A percentile compares a stretch with the other conserved stretches of the same genome.
Evolutionary conservation across 1,284 basidiomycete species (phyloP).

Genomic region (Neolentinus lepideus): DNA sequence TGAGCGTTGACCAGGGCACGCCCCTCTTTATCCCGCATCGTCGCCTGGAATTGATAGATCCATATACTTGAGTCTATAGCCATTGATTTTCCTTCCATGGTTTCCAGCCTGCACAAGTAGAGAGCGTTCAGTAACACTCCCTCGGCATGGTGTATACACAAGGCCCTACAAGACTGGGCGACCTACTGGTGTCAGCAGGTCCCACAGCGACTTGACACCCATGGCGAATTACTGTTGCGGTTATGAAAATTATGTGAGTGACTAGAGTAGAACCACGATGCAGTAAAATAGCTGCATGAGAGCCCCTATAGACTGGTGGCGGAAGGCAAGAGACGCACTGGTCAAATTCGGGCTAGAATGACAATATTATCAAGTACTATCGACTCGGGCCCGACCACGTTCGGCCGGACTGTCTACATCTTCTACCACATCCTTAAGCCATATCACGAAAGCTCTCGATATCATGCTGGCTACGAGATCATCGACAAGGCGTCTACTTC

Average conservation of each 20-base stretch:
- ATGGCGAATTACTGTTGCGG: conserved; percentile 30
- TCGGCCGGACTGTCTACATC: no score
- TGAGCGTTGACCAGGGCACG: conserved; percentile 89
- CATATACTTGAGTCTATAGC: conserved; percentile 99
- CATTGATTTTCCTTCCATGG: conserved; percentile 83
- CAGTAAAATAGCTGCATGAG: neutral
- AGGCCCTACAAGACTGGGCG: conserved; percentile 74
- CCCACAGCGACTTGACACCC: conserved; percentile 97
- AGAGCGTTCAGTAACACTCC: conserved; percentile 9
- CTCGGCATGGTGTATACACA: conserved; percentile 4
- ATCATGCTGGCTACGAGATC: no score
- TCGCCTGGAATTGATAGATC: conserved; percentile 98
- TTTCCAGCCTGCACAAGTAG: conserved; percentile 63
- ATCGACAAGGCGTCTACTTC: no score
- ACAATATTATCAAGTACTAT: no score
- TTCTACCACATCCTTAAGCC: no score
- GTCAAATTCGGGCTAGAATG: no score
- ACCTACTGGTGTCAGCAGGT: conserved; percentile 83
- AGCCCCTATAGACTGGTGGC: no score
- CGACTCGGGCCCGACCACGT: no score
- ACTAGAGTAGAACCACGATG: neutral
- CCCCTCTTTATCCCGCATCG: conserved; percentile 97
- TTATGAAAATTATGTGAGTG: neutral
- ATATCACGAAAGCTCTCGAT: no score
- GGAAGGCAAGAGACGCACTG: no score